A percentile compares a stretch with the other conserved stretches of the same genome.
Conservation (phyloP, 1,139 yeast genomes). For the Dujonia santamariae region DNA sequence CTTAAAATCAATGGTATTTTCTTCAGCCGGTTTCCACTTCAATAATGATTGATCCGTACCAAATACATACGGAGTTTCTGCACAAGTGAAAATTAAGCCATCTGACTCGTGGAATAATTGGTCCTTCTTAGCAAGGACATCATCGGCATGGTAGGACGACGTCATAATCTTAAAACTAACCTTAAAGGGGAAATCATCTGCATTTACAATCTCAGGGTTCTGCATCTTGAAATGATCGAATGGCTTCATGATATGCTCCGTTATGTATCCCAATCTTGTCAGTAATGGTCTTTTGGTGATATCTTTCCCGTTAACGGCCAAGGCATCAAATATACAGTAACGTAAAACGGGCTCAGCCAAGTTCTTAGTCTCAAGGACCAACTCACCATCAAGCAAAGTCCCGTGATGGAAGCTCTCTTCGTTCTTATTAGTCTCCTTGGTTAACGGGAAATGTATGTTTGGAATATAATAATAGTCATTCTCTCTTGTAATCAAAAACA, state of each 20-base stretch:
- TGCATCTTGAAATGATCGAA: slow-evolving; percentile 64
- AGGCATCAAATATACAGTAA: slow-evolving; percentile 86
- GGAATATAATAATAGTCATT: slow-evolving; percentile 82
- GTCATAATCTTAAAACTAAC: slow-evolving; percentile 87
- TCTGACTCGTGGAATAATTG: slow-evolving; percentile 85
- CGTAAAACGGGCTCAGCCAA: slow-evolving; percentile 52
- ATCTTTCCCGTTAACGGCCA: slow-evolving; percentile 74
- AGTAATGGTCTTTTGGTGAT: slow-evolving; percentile 70
- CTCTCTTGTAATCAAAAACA: slow-evolving; percentile 77
- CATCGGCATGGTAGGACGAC: slow-evolving; percentile 71
- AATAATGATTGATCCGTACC: slow-evolving; percentile 83
- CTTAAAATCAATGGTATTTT: slow-evolving; percentile 88
- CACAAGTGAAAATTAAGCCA: slow-evolving; percentile 91
- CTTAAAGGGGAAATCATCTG: slow-evolving; percentile 76
- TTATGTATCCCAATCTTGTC: slow-evolving; percentile 81
- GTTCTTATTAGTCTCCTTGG: slow-evolving; percentile 45
- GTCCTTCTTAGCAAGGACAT: slow-evolving; percentile 72
- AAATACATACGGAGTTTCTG: slow-evolving; percentile 78
- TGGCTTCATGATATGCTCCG: slow-evolving; percentile 81
- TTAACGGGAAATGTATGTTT: slow-evolving; percentile 77
- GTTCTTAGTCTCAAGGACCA: slow-evolving; percentile 57
- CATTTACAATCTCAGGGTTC: slow-evolving; percentile 68
- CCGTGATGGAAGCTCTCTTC: slow-evolving; percentile 69
- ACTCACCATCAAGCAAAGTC: slow-evolving; percentile 89
- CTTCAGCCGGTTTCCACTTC: slow-evolving; percentile 98